phyloP scores from a whole-genome alignment of 768 basidiomycete genomes.

The Strobilomyces echinocephalus region DNA sequence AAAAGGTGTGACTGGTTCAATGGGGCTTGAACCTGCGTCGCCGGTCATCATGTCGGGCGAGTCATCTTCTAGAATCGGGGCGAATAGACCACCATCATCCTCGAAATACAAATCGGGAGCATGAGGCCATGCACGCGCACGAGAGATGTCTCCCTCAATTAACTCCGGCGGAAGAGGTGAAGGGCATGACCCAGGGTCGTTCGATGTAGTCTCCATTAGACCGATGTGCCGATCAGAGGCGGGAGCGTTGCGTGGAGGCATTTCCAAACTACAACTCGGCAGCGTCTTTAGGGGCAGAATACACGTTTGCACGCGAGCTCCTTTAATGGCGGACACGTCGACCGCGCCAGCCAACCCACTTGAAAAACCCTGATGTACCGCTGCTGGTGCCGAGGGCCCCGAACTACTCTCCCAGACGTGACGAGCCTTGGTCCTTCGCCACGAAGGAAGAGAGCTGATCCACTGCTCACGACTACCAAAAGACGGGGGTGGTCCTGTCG shows the following conservation, averaged over 20 bases:
- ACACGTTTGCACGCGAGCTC: conserved; percentile 78
- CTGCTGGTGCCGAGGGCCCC: conserved; percentile 2
- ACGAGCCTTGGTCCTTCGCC: conserved; percentile 65
- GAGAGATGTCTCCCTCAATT: conserved; percentile 1
- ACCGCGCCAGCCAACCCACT: conserved; percentile 72
- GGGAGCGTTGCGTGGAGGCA: conserved; percentile 7
- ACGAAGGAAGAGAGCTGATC: conserved; percentile 65
- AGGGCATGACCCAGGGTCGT: background rate
- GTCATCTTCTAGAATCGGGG: conserved; percentile 61
- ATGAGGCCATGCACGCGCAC: conserved; percentile 16
- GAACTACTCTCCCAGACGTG: conserved; percentile 59
- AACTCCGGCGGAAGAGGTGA: conserved; percentile 13
- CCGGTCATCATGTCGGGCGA: conserved; percentile 52
- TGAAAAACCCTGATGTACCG: conserved; percentile 54
- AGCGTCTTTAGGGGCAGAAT: conserved; percentile 61
- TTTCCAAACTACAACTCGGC: conserved; percentile 9
- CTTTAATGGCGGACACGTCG: conserved; percentile 82
- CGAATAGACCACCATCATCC: conserved; percentile 40
- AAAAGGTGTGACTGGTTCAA: conserved; percentile 74
- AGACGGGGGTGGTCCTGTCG: conserved; percentile 58
- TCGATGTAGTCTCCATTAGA: background rate
- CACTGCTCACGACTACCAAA: conserved; percentile 68
- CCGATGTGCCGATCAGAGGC: conserved; percentile 30
- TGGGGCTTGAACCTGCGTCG: conserved; percentile 60
- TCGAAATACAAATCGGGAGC: conserved; percentile 18